Evolutionary conservation across 768 basidiomycete species (phyloP), one percentile per base, ranked within the genome.

Genomic region (Russula ochroleuca): DNA sequence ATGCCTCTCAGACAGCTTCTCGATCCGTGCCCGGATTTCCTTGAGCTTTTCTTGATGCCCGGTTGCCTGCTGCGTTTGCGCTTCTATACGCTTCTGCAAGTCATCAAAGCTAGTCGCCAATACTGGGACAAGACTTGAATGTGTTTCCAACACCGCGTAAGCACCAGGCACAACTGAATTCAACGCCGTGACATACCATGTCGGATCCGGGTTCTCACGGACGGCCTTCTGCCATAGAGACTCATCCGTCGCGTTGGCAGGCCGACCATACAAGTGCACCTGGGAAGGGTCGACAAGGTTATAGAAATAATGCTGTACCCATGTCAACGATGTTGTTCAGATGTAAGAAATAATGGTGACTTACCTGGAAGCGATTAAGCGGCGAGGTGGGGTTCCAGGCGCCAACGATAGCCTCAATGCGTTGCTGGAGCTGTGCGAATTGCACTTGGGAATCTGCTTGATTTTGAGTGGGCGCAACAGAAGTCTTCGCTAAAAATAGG

Each of bases 71-170:
- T 78, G 75, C 0, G 81, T 78, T 74, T 94, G 92, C 0, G 86
- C 88, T 55, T 90, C 87, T 21, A 91, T 85, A 9, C 92, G 86
- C 62, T 81, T 80, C 66, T 89, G 86, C 23, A 94, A 76, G 68
- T 92, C 88, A 69, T 92, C 89, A 61, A 92, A 92, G 13, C 92
- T 90, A 31, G 86, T 75, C 1, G 90, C 92, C 33, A 93, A 76
- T 7, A 87, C 91, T 0, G 90, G 90, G 0, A 92, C 88, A 60
- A 90, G 79, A 67, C 91, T 92, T 45, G 2, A 9, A 17, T 25
- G 15, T 31, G 28, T 38, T 55, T 51, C 45, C 47, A 55, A 28
- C 37, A 28, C 21, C 45, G 57, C 43, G 55, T 58, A 31, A 64
- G 45, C 35, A 52, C 41, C 55, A 56, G 43, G 48, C 37, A 60